phyloP scores from a whole-genome alignment of 352 stramenopile genomes.

The Phytopythium litorale region DNA sequence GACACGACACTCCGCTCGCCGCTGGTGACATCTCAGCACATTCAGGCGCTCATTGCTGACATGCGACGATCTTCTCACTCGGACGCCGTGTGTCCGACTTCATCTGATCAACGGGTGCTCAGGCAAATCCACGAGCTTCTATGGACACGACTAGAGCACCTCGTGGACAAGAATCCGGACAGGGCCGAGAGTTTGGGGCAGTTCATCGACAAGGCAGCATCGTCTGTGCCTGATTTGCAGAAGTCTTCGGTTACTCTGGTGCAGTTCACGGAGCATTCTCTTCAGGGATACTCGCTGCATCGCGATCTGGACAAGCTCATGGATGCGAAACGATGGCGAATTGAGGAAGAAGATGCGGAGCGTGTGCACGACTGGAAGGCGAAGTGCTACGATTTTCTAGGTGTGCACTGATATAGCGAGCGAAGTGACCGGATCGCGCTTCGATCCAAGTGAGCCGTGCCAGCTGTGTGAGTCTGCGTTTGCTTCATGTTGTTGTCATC shows the following conservation, averaged over 20 bases:
- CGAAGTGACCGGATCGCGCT: too few relatives aligned
- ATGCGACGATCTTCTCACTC: background rate
- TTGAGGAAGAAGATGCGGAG: background rate
- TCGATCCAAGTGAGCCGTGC: too few relatives aligned
- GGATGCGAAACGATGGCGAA: background rate
- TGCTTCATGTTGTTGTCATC: too few relatives aligned
- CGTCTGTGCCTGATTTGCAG: background rate
- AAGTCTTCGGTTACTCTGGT: background rate
- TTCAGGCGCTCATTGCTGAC: background rate
- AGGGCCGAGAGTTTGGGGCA: background rate
- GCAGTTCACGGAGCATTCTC: constrained; percentile 2
- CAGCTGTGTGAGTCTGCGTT: too few relatives aligned
- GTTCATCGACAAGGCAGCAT: background rate
- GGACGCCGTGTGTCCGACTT: background rate
- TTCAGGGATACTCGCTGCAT: constrained; percentile 5
- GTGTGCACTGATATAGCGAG: background rate
- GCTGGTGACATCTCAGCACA: background rate
- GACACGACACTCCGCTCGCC: background rate
- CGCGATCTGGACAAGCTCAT: constrained; percentile 7
- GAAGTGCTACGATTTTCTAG: background rate
- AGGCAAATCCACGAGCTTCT: background rate
- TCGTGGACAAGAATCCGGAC: background rate
- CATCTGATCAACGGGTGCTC: background rate
- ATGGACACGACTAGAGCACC: background rate
- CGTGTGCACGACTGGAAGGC: background rate